Percentiles rank a stretch among this genome's conserved stretches.
Conservation (phyloP, 2,329 filamentous ascomycete genomes). For the Pezicula neosporulosa region DNA sequence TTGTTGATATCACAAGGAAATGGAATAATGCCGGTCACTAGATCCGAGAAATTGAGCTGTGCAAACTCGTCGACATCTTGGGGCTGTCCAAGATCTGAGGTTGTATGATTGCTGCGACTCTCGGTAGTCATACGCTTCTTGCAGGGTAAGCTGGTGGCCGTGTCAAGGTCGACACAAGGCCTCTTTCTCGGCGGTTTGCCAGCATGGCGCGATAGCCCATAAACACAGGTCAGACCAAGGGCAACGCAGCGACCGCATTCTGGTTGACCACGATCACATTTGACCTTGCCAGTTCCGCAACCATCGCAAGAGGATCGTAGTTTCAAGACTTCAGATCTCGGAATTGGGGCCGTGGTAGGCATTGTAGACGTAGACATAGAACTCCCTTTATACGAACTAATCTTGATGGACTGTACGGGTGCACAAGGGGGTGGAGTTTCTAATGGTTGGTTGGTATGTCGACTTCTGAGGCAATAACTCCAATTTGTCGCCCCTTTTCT, state of each 20-base stretch:
- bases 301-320: slow-evolving; percentile 26
- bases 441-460: too few species aligned
- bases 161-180: neutral
- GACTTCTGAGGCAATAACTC: too few species aligned
- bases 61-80: neutral
- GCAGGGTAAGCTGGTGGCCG: neutral
- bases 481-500: too few species aligned
- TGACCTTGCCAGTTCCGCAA: slow-evolving; percentile 28
- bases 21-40: neutral
- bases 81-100: neutral
- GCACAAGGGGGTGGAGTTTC: too few species aligned
- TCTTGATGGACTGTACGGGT: too few species aligned
- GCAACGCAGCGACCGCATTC: slow-evolving; percentile 24
- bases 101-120: slow-evolving; percentile 4
- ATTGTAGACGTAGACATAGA: neutral
- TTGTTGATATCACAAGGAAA: neutral
- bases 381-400: too few species aligned
- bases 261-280: slow-evolving; percentile 25
- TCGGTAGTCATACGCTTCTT: slow-evolving; percentile 2
- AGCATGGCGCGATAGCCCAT: slow-evolving; percentile 19
- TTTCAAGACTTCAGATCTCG: slow-evolving; percentile 8
- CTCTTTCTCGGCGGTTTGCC: slow-evolving; percentile 22
- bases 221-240: slow-evolving; percentile 19
- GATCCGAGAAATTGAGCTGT: slow-evolving; percentile 1
- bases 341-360: neutral